Percentiles rank a stretch among this genome's conserved stretches.
phyloP scores from a whole-genome alignment of 1,284 basidiomycete genomes.

The Malassezia brasiliensis region DNA sequence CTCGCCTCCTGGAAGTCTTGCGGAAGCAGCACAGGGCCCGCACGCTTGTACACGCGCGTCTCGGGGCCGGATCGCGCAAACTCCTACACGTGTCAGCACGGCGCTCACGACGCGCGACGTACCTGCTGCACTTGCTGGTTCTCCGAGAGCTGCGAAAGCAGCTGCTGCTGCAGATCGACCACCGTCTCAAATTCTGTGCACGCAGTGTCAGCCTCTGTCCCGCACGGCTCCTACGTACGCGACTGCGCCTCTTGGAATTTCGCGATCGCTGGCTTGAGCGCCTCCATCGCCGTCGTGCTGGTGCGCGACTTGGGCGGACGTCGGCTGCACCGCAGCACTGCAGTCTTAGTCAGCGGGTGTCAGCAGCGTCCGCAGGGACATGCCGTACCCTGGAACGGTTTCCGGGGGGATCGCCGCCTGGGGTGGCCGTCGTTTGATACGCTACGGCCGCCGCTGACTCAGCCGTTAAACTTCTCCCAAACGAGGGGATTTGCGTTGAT shows the following conservation, averaged over 20 bases:
- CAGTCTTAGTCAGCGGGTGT: not conserved
- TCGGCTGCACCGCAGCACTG: too few species aligned
- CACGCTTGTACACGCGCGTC: slow-evolving; percentile 80
- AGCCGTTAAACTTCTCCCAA: too few species aligned
- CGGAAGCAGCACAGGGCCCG: slow-evolving; percentile 80
- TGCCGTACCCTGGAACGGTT: too few species aligned
- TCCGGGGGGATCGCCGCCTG: too few species aligned
- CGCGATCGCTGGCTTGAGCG: not conserved
- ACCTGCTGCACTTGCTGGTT: slow-evolving; percentile 88
- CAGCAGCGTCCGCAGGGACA: not conserved
- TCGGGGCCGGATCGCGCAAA: slow-evolving; percentile 65
- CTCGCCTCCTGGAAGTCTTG: slow-evolving; percentile 84
- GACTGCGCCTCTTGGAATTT: slow-evolving; percentile 10
- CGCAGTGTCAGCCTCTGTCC: not conserved
- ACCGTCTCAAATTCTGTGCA: slow-evolving; percentile 25
- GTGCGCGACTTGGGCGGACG: too few species aligned
- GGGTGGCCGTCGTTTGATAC: too few species aligned
- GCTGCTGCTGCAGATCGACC: slow-evolving; percentile 35
- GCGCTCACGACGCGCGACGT: slow-evolving; percentile 13
- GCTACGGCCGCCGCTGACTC: too few species aligned
- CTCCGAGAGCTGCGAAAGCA: slow-evolving; percentile 66
- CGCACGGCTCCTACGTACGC: not conserved
- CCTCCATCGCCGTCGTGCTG: not conserved
- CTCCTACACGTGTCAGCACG: slow-evolving; percentile 56
- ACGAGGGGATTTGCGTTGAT: too few species aligned